A percentile compares a stretch with the other conserved stretches of the same genome.
These are phyloP conservation scores for Pestalotiopsis sp. DNA, from an alignment of 2,329 filamentous ascomycete genomes.

Conservation along the genomic window DNA sequence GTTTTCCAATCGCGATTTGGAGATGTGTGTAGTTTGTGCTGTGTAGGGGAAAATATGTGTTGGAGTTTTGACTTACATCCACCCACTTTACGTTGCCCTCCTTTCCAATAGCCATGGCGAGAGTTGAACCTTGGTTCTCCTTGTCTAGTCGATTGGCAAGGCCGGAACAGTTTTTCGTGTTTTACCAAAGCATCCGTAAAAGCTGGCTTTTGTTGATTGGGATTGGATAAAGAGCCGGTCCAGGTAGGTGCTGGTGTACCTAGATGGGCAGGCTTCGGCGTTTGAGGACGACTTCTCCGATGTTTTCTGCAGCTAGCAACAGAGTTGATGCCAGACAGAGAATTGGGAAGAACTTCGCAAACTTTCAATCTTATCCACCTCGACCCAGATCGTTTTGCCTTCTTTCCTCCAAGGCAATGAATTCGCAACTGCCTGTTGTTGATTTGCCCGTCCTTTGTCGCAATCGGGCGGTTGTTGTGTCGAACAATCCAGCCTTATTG, in stretches of 20 bases:
- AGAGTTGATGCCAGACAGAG: neutral
- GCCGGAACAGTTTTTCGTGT: neutral
- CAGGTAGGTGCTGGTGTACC: neutral
- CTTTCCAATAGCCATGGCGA: conserved; percentile 43
- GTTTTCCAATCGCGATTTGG: neutral
- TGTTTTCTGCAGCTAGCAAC: neutral
- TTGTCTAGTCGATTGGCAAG: neutral
- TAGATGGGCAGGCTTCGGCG: neutral
- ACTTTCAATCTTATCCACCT: neutral
- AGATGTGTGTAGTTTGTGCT: conserved; percentile 45
- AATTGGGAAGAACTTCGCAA: neutral
- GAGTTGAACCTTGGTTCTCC: neutral
- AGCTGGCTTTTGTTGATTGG: neutral
- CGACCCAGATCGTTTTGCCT: neutral
- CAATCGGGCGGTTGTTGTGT: neutral
- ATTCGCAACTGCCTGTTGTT: neutral
- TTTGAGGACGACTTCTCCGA: too few species aligned
- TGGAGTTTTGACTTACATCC: conserved; percentile 48
- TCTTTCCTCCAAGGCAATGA: neutral
- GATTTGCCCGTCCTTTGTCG: neutral
- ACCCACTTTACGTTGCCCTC: conserved; percentile 62
- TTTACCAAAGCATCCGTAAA: neutral
- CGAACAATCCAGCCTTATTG: neutral
- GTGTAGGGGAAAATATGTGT: conserved; percentile 11
- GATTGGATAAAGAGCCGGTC: neutral